phyloP scores from a whole-genome alignment of 176 grass and related monocot genomes.

The Bolboschoenus planiculmis region DNA sequence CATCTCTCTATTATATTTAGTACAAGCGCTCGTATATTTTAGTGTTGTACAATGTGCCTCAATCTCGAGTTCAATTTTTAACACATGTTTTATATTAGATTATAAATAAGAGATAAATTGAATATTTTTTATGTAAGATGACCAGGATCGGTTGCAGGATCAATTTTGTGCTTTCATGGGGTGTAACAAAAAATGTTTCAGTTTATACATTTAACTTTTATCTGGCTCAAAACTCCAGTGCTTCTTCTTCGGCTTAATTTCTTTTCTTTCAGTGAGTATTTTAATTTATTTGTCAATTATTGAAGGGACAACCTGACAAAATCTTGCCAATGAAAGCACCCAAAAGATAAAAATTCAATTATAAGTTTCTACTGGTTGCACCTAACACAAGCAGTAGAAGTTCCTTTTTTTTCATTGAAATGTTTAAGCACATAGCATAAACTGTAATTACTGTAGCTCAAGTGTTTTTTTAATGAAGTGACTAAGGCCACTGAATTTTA shows the following conservation, averaged over 20 bases:
- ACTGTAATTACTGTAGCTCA: background rate
- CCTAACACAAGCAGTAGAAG: background rate
- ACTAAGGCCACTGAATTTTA: background rate
- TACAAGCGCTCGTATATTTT: background rate
- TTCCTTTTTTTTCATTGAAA: background rate
- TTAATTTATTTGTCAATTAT: background rate
- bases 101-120: background rate
- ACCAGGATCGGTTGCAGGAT: background rate
- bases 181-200: background rate
- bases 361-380: background rate
- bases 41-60: background rate
- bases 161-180: background rate
- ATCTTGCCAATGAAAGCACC: background rate
- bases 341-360: background rate
- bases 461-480: background rate
- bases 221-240: background rate
- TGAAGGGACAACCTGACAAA: background rate
- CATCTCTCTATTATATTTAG: background rate
- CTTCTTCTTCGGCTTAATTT: background rate
- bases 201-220: background rate
- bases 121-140: background rate
- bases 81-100: background rate
- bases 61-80: background rate
- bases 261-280: background rate
- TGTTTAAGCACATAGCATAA: background rate